Base-by-base conservation (phyloP, 1,284 basidiomycete genomes). In the Ceratobasidium sp. region DNA sequence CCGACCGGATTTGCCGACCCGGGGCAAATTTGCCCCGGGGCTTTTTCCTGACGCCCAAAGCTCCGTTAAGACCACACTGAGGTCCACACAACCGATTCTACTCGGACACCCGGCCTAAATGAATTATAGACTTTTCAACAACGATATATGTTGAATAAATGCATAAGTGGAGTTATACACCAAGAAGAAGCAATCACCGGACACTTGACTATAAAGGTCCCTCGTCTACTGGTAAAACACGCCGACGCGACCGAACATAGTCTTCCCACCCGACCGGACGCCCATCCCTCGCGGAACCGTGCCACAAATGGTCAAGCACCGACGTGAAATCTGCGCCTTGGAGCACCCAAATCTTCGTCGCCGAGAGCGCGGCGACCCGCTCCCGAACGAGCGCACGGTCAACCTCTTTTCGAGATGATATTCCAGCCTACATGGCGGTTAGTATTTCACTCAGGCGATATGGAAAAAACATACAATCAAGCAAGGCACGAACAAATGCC, bases 281-380 rank as follows among this genome's bases (percentile, higher is more conserved):
- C 3, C 67, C 67, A 41, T 36, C 21, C n/a, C n/a, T 59, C 2
- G 30, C 67, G 36, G 43, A 28, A 39, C 67, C 57, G 30, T 71
- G 67, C 67, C 67, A 71, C 1, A 71, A n/a, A 26, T 60, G 57
- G 12, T 60, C 67, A 6, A 71, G 57, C 12, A 71, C 67, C 0
- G 55, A 32, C 32, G 28, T 50, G 46, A 60, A 59, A 28, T 59
- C 67, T 45, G 55, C 30, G 23, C 67, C 55, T 8, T 57, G 55
- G 2, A 71, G 52, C 34, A 71, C 16, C 67, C 67, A 71, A 12
- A 71, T 50, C 23, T 48, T 62, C 5, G 18, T 21, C 2, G 43
- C 60, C 9, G n/a, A 46, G 21, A 48, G 30, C 6, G 45, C 6
- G 4, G 43, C 43, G 4, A 62, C 28, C 16, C 45, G 23, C 10